phyloP scores from a whole-genome alignment of 2,329 filamentous ascomycete genomes.

The Pestalotiopsis sp. region DNA sequence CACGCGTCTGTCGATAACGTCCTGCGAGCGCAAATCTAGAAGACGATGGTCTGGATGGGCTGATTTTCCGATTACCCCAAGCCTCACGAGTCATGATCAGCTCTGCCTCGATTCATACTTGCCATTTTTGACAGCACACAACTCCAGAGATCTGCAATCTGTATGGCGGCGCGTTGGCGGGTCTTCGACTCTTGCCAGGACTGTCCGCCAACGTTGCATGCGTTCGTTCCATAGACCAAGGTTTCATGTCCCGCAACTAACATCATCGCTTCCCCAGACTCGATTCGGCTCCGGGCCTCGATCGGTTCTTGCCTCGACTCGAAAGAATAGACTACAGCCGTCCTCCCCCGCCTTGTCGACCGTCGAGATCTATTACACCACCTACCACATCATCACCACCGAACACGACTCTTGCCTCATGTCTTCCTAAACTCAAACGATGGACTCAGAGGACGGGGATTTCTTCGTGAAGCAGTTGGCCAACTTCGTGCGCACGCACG shows the following conservation, averaged over 20 bases:
- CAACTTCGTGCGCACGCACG: conserved; percentile 93
- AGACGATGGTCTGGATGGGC: not conserved
- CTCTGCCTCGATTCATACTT: not conserved
- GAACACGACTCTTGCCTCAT: conserved; percentile 36
- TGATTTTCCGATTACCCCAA: not conserved
- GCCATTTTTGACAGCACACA: not conserved
- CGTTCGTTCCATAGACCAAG: not conserved
- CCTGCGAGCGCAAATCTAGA: not conserved
- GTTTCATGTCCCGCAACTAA: conserved; percentile 3
- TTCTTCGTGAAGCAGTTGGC: conserved; percentile 95
- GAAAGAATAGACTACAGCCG: conserved; percentile 4
- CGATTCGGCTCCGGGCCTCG: not conserved
- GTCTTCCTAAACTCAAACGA: conserved; percentile 57
- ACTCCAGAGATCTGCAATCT: not conserved
- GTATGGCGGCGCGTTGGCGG: not conserved
- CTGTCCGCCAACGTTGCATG: not conserved
- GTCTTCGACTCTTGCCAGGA: not conserved
- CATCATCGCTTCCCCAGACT: conserved; percentile 5
- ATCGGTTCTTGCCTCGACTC: not conserved
- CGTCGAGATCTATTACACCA: not conserved
- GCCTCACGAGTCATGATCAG: conserved; percentile 7
- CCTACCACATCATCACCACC: not conserved
- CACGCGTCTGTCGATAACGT: not conserved
- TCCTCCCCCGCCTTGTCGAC: not conserved
- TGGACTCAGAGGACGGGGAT: conserved; percentile 90